Conservation (phyloP, 805 yeast species). For the Kregervanrija delftensis region DNA sequence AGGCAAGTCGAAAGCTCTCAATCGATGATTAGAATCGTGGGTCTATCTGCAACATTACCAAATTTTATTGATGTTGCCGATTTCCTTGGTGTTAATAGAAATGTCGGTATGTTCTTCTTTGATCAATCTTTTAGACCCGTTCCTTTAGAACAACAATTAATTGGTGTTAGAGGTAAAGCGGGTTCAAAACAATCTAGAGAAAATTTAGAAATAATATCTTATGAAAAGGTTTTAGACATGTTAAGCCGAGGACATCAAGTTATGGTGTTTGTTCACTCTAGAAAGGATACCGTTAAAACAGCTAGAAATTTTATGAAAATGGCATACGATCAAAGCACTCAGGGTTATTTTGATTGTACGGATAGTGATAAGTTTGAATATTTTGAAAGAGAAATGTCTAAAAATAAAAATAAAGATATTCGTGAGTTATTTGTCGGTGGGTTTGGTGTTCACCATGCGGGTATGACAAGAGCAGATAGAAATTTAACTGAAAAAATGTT, state of each 20-base stretch:
- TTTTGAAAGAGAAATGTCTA: slow-evolving; percentile 58
- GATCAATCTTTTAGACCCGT: slow-evolving; percentile 92
- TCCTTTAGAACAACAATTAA: slow-evolving; percentile 79
- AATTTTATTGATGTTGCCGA: slow-evolving; percentile 92
- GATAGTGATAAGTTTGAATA: slow-evolving; percentile 34
- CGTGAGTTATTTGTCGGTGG: slow-evolving; percentile 76
- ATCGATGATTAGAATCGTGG: slow-evolving; percentile 88
- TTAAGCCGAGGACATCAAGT: slow-evolving; percentile 73
- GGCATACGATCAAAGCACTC: slow-evolving; percentile 58
- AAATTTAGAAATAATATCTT: slow-evolving; percentile 67
- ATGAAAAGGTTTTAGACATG: slow-evolving; percentile 66
- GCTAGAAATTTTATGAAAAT: slow-evolving; percentile 63
- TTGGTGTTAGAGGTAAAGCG: slow-evolving; percentile 83
- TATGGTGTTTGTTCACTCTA: slow-evolving; percentile 93
- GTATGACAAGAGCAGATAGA: slow-evolving; percentile 87
- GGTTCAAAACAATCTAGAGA: slow-evolving; percentile 68
- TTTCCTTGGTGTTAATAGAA: slow-evolving; percentile 83
- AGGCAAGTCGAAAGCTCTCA: slow-evolving; percentile 94
- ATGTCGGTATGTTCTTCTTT: slow-evolving; percentile 89
- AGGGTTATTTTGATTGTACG: slow-evolving; percentile 51
- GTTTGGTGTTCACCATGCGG: slow-evolving; percentile 95
- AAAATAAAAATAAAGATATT: slow-evolving; percentile 70
- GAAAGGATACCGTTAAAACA: slow-evolving; percentile 86
- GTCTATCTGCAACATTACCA: slow-evolving; percentile 90
- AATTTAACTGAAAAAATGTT: slow-evolving; percentile 87